A percentile compares a stretch with the other conserved stretches of the same genome.
Evolutionary conservation across 192 early-diverging fungal species (phyloP).

Genomic region (Umbelopsis isabellina): DNA sequence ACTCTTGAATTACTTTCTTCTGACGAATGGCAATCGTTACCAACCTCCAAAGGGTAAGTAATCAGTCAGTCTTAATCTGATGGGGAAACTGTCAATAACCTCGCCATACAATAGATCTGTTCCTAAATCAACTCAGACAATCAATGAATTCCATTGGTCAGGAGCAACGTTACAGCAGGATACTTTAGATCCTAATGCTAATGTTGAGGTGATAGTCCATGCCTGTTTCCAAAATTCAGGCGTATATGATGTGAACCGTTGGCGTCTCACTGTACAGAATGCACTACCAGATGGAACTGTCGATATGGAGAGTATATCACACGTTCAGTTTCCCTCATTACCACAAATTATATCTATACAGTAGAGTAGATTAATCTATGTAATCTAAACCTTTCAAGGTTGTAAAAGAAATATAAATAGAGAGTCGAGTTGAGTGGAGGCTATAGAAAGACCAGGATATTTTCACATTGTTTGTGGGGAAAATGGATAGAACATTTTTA

Average conservation of each 20-base stretch:
- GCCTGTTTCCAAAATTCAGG: conserved; percentile 67
- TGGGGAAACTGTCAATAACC: conserved; percentile 22
- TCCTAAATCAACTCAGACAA: conserved; percentile 27
- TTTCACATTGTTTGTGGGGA: no score
- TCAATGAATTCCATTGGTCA: conserved; percentile 63
- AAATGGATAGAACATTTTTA: no score
- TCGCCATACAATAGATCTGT: conserved; percentile 1
- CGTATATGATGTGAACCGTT: conserved; percentile 77
- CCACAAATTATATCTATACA: conserved; percentile 26
- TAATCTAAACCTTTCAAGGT: no score
- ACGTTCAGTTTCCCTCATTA: conserved; percentile 14
- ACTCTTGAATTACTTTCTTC: conserved; percentile 60
- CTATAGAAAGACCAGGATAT: no score
- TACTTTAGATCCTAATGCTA: conserved; percentile 56
- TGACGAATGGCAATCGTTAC: conserved; percentile 18
- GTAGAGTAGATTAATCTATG: conserved; percentile 11
- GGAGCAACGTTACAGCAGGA: conserved; percentile 62
- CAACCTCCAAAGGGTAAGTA: conserved; percentile 25
- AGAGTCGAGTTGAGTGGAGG: no score
- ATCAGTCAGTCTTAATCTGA: not conserved
- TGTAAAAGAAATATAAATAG: no score
- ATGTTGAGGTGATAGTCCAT: conserved; percentile 42
- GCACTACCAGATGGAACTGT: conserved; percentile 6
- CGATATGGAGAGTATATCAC: not conserved
- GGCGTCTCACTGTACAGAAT: conserved; percentile 60